Evolutionary conservation across 1,284 basidiomycete genomes (phyloP), one percentile per base, ranked within the genome.

Genomic region (Singerocomus inundabilis): DNA sequence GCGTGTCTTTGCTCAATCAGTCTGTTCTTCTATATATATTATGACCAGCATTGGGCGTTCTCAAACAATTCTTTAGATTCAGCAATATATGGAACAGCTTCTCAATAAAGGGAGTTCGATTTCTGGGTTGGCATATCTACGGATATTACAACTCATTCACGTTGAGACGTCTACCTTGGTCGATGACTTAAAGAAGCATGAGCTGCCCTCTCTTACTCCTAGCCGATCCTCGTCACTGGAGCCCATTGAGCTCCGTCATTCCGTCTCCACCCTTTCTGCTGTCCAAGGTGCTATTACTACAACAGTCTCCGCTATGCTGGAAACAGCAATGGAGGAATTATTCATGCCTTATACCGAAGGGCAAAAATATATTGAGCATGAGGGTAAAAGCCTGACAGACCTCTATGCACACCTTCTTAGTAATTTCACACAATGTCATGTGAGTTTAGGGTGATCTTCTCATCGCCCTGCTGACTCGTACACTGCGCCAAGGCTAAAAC

Each of bases 1-100:
- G 67, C 81, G 97, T 33, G 93, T 99, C 0, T 99, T 99, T 71
- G 96, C 95, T 1, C 97, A 99, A 75, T 93, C 95, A 21, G 93
- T 95, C 63, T 61, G 88, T 70, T 34, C 29, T 35, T 40, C 11
- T 33, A 11, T 6, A 21, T 21, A 13, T 26, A 26, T 35, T 37
- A 18, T n/a, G 36, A 12, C 12, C 18, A 21, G 7, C 34, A 41
- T 25, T 33, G 36, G 43, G 46, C 34, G 28, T 44, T 38, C 53
- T 62, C 10, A 61, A 44, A 9, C 31, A 4, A n/a, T 35, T 28
- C 33, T 35, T 34, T 60, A 96, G 93, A 93, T 98, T 50, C 93
- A 97, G 76, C 91, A 94, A 76, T 90, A 96, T 63, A 81, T 98
- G 66, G 94, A 98, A 66, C 81, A 85, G 47, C 78, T 98, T 8